Evolutionary conservation across 2,329 filamentous ascomycete genomes (phyloP).

Genomic region (Botrytis hyacinthi): DNA sequence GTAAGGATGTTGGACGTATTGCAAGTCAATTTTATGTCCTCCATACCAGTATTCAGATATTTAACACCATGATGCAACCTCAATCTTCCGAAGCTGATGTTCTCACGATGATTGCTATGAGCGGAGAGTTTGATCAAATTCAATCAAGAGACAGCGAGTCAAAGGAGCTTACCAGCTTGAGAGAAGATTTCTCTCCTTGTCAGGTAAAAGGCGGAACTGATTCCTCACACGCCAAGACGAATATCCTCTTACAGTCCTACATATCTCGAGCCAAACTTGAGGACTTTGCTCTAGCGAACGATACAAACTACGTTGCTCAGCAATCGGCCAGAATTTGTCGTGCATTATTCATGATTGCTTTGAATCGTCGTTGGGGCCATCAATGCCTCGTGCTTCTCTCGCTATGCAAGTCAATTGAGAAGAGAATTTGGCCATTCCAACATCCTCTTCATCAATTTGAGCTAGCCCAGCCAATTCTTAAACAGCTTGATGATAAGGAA

Average conservation of each 20-base stretch:
- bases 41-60: conserved; percentile 90
- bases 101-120: conserved; percentile 94
- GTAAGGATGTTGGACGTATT: conserved; percentile 94
- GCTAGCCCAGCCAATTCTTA: conserved; percentile 76
- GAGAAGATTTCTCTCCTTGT: conserved; percentile 62
- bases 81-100: conserved; percentile 87
- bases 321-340: conserved; percentile 93
- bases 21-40: conserved; percentile 96
- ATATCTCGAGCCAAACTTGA: conserved; percentile 86
- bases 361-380: conserved; percentile 93
- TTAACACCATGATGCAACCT: conserved; percentile 91
- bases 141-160: conserved; percentile 88
- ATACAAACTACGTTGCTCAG: conserved; percentile 92
- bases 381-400: conserved; percentile 90
- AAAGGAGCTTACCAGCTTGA: conserved; percentile 76
- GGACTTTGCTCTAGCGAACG: conserved; percentile 90
- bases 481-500: conserved; percentile 80
- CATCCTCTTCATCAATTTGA: conserved; percentile 97
- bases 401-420: conserved; percentile 95
- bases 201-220: conserved; percentile 70
- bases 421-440: conserved; percentile 89
- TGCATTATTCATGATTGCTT: conserved; percentile 93
- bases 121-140: conserved; percentile 96
- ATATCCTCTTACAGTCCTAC: conserved; percentile 90
- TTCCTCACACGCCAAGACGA: conserved; percentile 84